A percentile compares a stretch with the other conserved stretches of the same genome.
Conservation (phyloP, 2,329 filamentous ascomycete species). For the Fusarium succisae region DNA sequence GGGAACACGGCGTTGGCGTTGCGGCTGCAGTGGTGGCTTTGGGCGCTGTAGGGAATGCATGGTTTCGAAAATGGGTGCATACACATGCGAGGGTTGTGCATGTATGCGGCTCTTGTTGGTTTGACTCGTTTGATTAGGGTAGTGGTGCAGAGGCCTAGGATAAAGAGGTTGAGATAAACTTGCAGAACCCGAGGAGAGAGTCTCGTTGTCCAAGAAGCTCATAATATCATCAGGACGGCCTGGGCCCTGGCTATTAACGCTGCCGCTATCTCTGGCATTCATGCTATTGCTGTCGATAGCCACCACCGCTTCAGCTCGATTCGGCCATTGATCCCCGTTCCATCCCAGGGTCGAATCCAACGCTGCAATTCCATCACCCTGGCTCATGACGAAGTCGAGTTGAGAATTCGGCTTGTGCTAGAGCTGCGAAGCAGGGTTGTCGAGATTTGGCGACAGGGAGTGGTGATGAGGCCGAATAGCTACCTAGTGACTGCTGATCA, state of each 20-base stretch:
- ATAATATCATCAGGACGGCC: constrained; percentile 36
- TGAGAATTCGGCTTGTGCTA: constrained; percentile 23
- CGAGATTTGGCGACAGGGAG: constrained; percentile 35
- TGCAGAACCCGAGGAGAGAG: constrained; percentile 36
- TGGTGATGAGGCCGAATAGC: constrained; percentile 32
- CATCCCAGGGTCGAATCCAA: constrained; percentile 34
- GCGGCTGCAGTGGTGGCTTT: constrained; percentile 24
- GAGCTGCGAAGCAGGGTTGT: constrained; percentile 34
- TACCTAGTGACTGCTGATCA: constrained; percentile 39
- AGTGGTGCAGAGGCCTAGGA: constrained; percentile 34
- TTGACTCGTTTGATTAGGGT: constrained; percentile 20
- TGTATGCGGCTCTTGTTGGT: constrained; percentile 20
- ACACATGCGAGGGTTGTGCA: constrained; percentile 30
- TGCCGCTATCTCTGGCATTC: constrained; percentile 20
- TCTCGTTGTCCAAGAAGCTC: constrained; percentile 43
- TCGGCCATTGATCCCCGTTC: constrained; percentile 31
- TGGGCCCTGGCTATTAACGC: constrained; percentile 26
- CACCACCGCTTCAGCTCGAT: constrained; percentile 21
- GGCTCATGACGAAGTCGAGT: constrained; percentile 39
- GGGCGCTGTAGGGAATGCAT: constrained; percentile 26
- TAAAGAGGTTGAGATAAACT: constrained; percentile 30
- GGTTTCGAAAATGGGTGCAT: constrained; percentile 30
- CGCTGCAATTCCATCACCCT: constrained; percentile 36
- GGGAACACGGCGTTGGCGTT: constrained; percentile 22
- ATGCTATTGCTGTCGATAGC: constrained; percentile 24